A percentile compares a stretch with the other conserved stretches of the same genome.
These are phyloP conservation scores for Lactarius akahatsu DNA, from an alignment of 768 basidiomycete species.

Conservation along the genomic window DNA sequence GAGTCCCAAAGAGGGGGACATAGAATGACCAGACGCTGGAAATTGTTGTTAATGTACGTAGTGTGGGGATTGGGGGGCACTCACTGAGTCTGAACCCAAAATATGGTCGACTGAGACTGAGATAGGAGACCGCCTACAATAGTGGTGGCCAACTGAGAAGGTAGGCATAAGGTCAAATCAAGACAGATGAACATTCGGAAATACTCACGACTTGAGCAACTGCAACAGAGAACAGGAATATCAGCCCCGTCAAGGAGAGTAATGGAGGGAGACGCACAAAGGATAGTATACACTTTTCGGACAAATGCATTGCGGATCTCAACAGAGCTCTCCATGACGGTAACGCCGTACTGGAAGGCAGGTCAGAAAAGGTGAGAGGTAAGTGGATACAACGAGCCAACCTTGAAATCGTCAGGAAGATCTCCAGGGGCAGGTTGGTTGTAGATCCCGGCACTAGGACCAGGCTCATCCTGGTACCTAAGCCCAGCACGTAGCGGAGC, in stretches of 20 bases:
- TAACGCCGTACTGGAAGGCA: slow-evolving; percentile 66
- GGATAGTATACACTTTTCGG: slow-evolving; percentile 87
- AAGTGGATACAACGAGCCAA: slow-evolving; percentile 35
- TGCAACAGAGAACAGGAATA: slow-evolving; percentile 32
- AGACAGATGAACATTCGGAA: not conserved
- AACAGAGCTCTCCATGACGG: slow-evolving; percentile 70
- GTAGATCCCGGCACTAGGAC: slow-evolving; percentile 52
- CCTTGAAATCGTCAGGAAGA: slow-evolving; percentile 93
- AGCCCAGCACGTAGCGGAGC: slow-evolving; percentile 56
- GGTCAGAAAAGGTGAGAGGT: slow-evolving; percentile 25
- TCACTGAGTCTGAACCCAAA: slow-evolving; percentile 73
- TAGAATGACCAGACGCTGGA: slow-evolving; percentile 76
- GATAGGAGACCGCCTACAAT: slow-evolving; percentile 73
- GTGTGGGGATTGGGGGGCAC: slow-evolving; percentile 33
- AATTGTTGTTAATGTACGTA: slow-evolving; percentile 2
- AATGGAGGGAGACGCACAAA: slow-evolving; percentile 54
- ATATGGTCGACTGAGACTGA: slow-evolving; percentile 54
- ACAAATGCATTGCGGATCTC: slow-evolving; percentile 86
- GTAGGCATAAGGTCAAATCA: slow-evolving; percentile 15
- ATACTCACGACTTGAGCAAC: slow-evolving; percentile 71
- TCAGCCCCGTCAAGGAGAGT: not conserved
- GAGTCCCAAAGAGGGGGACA: slow-evolving; percentile 71
- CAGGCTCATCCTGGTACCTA: slow-evolving; percentile 32
- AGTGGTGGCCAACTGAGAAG: slow-evolving; percentile 62
- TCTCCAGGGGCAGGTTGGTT: slow-evolving; percentile 75